These are phyloP conservation scores for Sicyos baderoa DNA, from an alignment of 306 rosid species.

Conservation along the genomic window DNA sequence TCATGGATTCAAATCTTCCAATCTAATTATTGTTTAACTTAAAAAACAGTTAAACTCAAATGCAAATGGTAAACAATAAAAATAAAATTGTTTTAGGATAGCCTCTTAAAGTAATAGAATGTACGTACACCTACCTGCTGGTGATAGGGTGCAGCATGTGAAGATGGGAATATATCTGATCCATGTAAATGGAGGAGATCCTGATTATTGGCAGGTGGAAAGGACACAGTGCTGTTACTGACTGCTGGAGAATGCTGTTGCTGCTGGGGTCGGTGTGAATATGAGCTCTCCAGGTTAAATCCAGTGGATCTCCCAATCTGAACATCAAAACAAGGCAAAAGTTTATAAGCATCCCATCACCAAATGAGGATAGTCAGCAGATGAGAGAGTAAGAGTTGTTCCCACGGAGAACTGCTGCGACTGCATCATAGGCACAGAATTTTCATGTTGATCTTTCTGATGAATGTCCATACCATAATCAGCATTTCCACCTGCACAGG, in stretches of 20 bases:
- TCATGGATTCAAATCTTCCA: no score
- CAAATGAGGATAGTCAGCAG: constrained; percentile 2
- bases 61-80: background rate
- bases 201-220: constrained; percentile 80
- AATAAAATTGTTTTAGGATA: background rate
- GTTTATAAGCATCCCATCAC: background rate
- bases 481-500: constrained; percentile 61
- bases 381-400: constrained; percentile 20
- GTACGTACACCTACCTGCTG: constrained; percentile 86
- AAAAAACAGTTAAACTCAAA: no score
- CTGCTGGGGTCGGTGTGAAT: constrained; percentile 75
- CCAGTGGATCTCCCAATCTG: constrained; percentile 96
- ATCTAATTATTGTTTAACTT: no score
- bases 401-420: constrained; percentile 85
- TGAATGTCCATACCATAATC: constrained; percentile 88
- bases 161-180: constrained; percentile 80
- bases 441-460: constrained; percentile 97
- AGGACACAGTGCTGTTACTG: constrained; percentile 67
- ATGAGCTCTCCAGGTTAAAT: constrained; percentile 68
- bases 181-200: constrained; percentile 87
- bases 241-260: constrained; percentile 84
- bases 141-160: constrained; percentile 84
- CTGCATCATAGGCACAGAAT: constrained; percentile 79
- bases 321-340: background rate
- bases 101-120: background rate